Base-by-base conservation (phyloP, 352 stramenopile species). In the Pythium chondricola region DNA sequence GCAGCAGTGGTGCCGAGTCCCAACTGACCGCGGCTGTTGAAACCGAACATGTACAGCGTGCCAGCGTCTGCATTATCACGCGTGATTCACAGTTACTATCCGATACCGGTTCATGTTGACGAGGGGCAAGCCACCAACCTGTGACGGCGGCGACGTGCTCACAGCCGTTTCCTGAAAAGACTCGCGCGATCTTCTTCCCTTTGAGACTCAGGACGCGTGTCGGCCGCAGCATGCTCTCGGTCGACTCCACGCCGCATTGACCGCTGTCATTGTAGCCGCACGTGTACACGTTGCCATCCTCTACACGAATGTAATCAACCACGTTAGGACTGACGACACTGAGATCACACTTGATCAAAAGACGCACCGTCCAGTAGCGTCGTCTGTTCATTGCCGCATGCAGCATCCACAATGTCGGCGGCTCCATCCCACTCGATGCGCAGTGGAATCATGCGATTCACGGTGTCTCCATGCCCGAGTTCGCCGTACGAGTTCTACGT, bases 251-350 rank as follows among this genome's bases (percentile, higher is more conserved):
- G 43, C 87, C 91, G 64, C 91, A 97, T 47, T 97, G 91, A 1
- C 91, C 91, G 63, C 95, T 97, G 65, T 97, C 89, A 43, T 97
- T 97, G 69, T 97, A 96, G 21, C 91, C 91, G 33, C 82, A 93
- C 11, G 83, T 74, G 56, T 84, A 96, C 16, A 97, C 74, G 32
- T 93, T 62, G 20, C 91, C 89, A 49, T 74, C 71, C 17, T 68
- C 63, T 82, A 43, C 5, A n/a, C 10, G 41, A 21, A 6, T 10
- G 2, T 9, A 20, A 43, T 33, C 33, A 22, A 36, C 16, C 24
- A 32, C 26, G 17, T 21, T 32, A 47, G 16, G 7, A 20, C n/a
- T 4, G 18, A 16, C 25, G 29, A 21, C 29, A 48, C 42, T 33
- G 29, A 13, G 13, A 8, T 8, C 13, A 13, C 13, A 13, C 43